Evolutionary conservation across 805 yeast genomes (phyloP).

Genomic region (Hemisphaericaspora nanyangensis): DNA sequence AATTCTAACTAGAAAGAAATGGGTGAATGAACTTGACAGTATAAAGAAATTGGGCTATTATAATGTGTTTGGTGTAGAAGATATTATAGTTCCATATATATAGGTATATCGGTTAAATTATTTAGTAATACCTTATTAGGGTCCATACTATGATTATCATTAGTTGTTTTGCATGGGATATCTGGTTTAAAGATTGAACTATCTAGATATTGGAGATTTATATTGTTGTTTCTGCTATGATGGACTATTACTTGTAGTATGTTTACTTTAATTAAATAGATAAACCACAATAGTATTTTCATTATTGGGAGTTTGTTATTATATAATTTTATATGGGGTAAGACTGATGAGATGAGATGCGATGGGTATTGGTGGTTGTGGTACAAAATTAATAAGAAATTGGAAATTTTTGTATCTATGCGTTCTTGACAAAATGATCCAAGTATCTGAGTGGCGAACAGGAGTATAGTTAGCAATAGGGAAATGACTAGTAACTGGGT

Average conservation of each 20-base stretch:
- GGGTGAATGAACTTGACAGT: slow-evolving; percentile 26
- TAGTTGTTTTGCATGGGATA: not conserved
- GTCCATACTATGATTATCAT: slow-evolving; percentile 14
- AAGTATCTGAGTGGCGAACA: too few species aligned
- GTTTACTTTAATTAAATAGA: slow-evolving; percentile 36
- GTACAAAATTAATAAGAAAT: too few species aligned
- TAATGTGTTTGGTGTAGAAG: slow-evolving; percentile 15
- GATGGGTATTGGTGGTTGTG: too few species aligned
- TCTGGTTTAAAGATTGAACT: slow-evolving; percentile 27
- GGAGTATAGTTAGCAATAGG: too few species aligned
- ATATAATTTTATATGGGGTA: not conserved
- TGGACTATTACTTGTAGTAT: slow-evolving; percentile 32
- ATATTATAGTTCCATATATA: slow-evolving; percentile 1
- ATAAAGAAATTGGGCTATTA: slow-evolving; percentile 25
- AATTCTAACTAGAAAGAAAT: slow-evolving; percentile 26
- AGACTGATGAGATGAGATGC: too few species aligned
- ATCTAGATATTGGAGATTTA: slow-evolving; percentile 28
- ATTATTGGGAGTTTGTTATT: slow-evolving; percentile 12
- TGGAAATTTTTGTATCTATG: too few species aligned
- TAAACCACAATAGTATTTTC: slow-evolving; percentile 29
- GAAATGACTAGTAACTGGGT: too few species aligned
- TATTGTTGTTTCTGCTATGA: slow-evolving; percentile 29
- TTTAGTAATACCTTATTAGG: slow-evolving; percentile 20
- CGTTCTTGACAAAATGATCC: too few species aligned
- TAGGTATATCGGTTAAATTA: slow-evolving; percentile 33